phyloP scores from a whole-genome alignment of 768 basidiomycete genomes.

The Roridomyces roridus region DNA sequence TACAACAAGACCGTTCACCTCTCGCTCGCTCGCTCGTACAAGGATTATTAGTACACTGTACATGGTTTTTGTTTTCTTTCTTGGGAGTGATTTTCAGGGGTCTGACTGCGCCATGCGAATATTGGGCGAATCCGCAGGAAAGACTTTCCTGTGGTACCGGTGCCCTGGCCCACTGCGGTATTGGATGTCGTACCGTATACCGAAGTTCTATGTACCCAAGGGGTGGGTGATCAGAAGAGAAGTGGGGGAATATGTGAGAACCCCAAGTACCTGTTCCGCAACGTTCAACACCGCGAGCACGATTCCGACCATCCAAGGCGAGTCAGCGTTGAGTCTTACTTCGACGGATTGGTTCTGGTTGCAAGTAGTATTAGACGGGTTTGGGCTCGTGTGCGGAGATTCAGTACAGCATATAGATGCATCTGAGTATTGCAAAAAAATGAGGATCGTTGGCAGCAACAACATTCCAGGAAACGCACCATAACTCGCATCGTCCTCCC shows the following conservation, averaged over 20 bases:
- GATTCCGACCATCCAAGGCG: constrained; percentile 15
- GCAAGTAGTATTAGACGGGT: not conserved
- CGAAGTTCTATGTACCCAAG: too few species aligned
- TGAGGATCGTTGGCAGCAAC: too few species aligned
- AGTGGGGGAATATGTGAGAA: not conserved
- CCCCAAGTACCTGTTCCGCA: not conserved
- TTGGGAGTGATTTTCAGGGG: too few species aligned
- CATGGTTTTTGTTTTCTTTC: not conserved
- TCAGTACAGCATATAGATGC: constrained; percentile 5
- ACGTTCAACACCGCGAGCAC: constrained; percentile 8
- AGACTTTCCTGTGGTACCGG: not conserved
- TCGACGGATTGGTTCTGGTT: constrained; percentile 23
- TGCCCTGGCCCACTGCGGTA: not conserved
- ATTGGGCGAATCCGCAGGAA: constrained; percentile 14
- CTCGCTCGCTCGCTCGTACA: too few species aligned
- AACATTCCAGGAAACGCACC: too few species aligned
- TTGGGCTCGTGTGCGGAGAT: not conserved
- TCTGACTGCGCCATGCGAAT: constrained; percentile 1
- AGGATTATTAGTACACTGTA: too few species aligned
- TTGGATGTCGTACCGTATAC: constrained; percentile 7
- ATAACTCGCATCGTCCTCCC: too few species aligned
- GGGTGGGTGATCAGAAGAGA: not conserved
- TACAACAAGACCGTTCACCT: too few species aligned
- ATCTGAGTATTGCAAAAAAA: too few species aligned
- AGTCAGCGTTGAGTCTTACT: constrained; percentile 11